phyloP scores from a whole-genome alignment of 345 rosid genomes.

The Pistacia integerrima region DNA sequence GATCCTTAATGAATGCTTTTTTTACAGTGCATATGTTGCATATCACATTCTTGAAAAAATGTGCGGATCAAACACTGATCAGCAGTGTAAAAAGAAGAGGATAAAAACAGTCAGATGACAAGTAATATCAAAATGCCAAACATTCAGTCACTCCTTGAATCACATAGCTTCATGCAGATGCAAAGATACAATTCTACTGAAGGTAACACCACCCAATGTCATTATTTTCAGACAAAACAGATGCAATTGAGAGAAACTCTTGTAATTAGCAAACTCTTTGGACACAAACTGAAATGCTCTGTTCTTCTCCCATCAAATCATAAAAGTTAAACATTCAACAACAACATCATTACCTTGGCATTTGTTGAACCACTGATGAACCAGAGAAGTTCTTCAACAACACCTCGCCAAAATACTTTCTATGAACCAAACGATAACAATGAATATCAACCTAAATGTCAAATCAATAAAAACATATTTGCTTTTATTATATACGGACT shows the following conservation, averaged over 20 bases:
- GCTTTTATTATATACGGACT: background rate
- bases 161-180: background rate
- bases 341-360: constrained; percentile 64
- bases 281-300: background rate
- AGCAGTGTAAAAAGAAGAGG: background rate
- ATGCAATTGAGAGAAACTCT: background rate
- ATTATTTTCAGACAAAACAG: background rate
- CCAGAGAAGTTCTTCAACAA: constrained; percentile 98
- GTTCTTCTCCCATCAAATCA: constrained; percentile 7
- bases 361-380: constrained; percentile 94
- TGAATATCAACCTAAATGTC: constrained; percentile 19
- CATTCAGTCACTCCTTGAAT: background rate
- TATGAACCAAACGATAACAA: constrained; percentile 37
- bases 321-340: constrained; percentile 6
- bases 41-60: background rate
- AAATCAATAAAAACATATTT: constrained; percentile 9
- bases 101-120: background rate
- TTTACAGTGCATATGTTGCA: background rate
- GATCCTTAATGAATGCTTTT: background rate
- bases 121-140: background rate
- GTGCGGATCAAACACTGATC: background rate
- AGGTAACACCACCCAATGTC: background rate
- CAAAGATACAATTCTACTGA: background rate
- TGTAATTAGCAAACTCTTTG: background rate
- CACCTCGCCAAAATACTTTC: constrained; percentile 99